Percentiles rank a stretch among this genome's conserved stretches.
Evolutionary conservation across 2,329 filamentous ascomycete genomes (phyloP).

Genomic region (Sarocladiaceae sp.): DNA sequence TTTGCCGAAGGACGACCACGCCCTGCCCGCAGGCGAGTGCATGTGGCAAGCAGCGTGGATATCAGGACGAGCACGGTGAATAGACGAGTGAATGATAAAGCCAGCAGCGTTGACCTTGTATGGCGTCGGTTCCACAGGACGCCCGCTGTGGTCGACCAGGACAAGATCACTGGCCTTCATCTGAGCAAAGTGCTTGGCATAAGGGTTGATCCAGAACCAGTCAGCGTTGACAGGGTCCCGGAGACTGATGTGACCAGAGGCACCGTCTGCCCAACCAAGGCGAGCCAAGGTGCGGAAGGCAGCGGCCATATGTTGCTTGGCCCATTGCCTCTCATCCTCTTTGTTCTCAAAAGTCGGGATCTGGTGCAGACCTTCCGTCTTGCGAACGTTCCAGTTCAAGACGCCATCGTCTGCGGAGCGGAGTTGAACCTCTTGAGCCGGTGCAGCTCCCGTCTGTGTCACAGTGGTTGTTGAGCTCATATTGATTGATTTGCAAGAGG

Average conservation of each 20-base stretch:
- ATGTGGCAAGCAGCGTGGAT: neutral
- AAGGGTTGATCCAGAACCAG: constrained; percentile 40
- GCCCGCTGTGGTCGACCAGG: constrained; percentile 41
- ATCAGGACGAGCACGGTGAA: neutral
- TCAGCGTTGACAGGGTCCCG: constrained; percentile 18
- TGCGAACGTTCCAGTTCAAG: neutral
- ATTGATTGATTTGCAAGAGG: neutral
- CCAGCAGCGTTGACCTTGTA: constrained; percentile 34
- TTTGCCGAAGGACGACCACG: neutral
- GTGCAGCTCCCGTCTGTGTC: no score
- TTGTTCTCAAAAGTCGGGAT: constrained; percentile 2
- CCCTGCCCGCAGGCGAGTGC: neutral
- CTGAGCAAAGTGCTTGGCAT: constrained; percentile 60
- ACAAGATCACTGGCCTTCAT: constrained; percentile 62
- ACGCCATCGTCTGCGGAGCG: neutral
- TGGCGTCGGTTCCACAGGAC: constrained; percentile 37
- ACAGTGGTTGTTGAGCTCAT: neutral
- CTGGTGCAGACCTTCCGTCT: neutral
- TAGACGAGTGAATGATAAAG: neutral
- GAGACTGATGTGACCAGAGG: constrained; percentile 13
- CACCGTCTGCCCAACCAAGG: constrained; percentile 12
- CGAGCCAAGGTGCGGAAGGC: constrained; percentile 13
- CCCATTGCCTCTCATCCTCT: constrained; percentile 5
- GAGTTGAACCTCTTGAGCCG: neutral
- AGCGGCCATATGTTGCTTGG: constrained; percentile 13